Percentiles rank a stretch among this genome's conserved stretches.
These are phyloP conservation scores for Tylopilus intermedius DNA, from an alignment of 768 basidiomycete genomes.

Conservation along the genomic window DNA sequence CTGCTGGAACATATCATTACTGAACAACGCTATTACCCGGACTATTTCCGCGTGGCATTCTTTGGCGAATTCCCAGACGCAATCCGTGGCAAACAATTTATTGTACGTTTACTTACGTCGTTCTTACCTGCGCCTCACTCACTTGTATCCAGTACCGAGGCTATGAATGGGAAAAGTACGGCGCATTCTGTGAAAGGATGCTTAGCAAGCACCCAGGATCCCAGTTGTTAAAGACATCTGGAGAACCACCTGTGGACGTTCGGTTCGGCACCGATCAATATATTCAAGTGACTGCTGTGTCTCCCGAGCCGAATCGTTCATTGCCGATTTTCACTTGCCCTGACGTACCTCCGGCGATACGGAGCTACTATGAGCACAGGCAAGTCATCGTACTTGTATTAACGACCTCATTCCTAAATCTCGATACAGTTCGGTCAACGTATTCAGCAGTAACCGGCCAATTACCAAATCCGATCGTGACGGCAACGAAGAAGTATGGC, in stretches of 20 bases:
- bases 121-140: not conserved
- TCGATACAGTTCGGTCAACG: constrained; percentile 62
- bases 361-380: constrained; percentile 87
- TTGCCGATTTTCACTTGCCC: constrained; percentile 79
- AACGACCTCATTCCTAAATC: not conserved
- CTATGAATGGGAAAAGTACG: constrained; percentile 91
- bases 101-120: constrained; percentile 46
- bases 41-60: constrained; percentile 91
- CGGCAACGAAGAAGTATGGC: constrained; percentile 72
- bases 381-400: constrained; percentile 24
- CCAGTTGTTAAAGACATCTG: constrained; percentile 64
- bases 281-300: constrained; percentile 84
- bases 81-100: constrained; percentile 84
- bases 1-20: constrained; percentile 81
- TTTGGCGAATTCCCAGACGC: constrained; percentile 88
- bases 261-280: constrained; percentile 75
- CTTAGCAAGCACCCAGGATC: constrained; percentile 86
- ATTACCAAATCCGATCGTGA: constrained; percentile 60
- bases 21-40: constrained; percentile 80
- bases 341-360: constrained; percentile 74
- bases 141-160: constrained; percentile 69
- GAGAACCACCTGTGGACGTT: constrained; percentile 77
- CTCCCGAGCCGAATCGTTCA: constrained; percentile 76
- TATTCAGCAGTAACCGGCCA: constrained; percentile 74
- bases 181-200: constrained; percentile 86